Percentiles rank a stretch among this genome's conserved stretches.
These are phyloP conservation scores for Boletus semigastroideus DNA, from an alignment of 1,284 basidiomycete species.

Conservation along the genomic window DNA sequence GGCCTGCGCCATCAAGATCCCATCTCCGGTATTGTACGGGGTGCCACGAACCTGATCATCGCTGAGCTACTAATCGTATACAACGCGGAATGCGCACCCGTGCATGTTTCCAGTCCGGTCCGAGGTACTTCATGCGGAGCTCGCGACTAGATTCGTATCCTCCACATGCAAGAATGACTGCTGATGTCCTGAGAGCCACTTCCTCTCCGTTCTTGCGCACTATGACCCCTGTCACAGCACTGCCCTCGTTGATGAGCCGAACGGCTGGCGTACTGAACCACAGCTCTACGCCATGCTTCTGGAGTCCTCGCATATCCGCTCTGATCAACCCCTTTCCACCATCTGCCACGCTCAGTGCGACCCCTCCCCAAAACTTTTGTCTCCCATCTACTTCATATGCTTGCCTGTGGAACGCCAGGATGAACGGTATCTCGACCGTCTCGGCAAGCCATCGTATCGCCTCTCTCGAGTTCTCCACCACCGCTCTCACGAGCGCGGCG, in stretches of 20 bases:
- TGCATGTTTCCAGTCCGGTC: slow-evolving; percentile 54
- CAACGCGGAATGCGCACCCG: slow-evolving; percentile 39
- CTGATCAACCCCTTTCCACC: slow-evolving; percentile 69
- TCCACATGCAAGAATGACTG: slow-evolving; percentile 61
- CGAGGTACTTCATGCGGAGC: slow-evolving; percentile 53
- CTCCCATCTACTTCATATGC: slow-evolving; percentile 62
- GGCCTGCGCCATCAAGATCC: slow-evolving; percentile 49
- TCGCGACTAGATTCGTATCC: slow-evolving; percentile 60
- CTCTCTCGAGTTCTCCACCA: slow-evolving; percentile 57
- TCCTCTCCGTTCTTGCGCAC: slow-evolving; percentile 40
- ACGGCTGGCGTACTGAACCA: slow-evolving; percentile 56
- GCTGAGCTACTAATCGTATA: slow-evolving; percentile 1
- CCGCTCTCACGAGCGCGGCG: slow-evolving; percentile 44
- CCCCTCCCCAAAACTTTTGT: slow-evolving; percentile 68
- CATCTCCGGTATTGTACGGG: slow-evolving; percentile 67
- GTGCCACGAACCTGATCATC: slow-evolving; percentile 60
- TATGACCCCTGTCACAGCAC: slow-evolving; percentile 44
- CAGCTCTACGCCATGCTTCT: slow-evolving; percentile 48
- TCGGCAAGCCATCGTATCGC: slow-evolving; percentile 56
- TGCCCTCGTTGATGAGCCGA: slow-evolving; percentile 41
- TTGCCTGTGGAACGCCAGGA: slow-evolving; percentile 62
- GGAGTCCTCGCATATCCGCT: slow-evolving; percentile 52
- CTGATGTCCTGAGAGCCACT: slow-evolving; percentile 37
- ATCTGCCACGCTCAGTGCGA: slow-evolving; percentile 56
- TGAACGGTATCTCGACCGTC: slow-evolving; percentile 51